phyloP scores from a whole-genome alignment of 352 stramenopile genomes.

The Pythium rishiriense region DNA sequence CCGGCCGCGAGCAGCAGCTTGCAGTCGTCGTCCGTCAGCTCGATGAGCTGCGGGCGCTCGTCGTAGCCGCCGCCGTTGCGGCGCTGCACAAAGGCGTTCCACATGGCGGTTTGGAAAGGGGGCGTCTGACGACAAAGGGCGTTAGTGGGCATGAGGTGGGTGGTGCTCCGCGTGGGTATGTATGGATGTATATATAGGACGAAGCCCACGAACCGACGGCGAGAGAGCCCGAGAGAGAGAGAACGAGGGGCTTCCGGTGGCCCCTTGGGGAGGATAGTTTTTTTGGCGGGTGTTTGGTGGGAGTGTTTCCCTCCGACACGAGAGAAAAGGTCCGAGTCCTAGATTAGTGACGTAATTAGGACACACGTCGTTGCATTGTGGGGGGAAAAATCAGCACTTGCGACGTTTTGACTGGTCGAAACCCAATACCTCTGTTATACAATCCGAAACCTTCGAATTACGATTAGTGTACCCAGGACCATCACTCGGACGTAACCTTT shows the following conservation, averaged over 20 bases:
- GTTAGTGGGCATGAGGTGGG: too few species aligned
- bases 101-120: conserved; percentile 13
- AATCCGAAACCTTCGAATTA: background rate
- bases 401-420: background rate
- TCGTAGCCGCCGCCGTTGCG: conserved; percentile 12
- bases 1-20: conserved; percentile 29
- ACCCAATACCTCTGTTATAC: background rate
- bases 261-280: too few species aligned
- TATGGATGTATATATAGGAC: too few species aligned
- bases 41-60: conserved; percentile 24
- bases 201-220: too few species aligned
- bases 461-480: background rate
- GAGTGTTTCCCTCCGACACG: background rate
- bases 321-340: conserved; percentile 8
- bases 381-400: conserved; percentile 11
- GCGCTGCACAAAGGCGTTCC: conserved; percentile 24
- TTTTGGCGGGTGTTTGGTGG: conserved; percentile 12
- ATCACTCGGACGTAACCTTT: conserved; percentile 10
- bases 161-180: too few species aligned
- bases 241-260: conserved; percentile 8
- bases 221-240: background rate
- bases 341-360: conserved; percentile 18
- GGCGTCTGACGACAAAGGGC: too few species aligned
- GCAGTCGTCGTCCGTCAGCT: conserved; percentile 39
- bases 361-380: conserved; percentile 14